phyloP scores from a whole-genome alignment of 495 filamentous ascomycete genomes.

The Articulospora tetracladia region DNA sequence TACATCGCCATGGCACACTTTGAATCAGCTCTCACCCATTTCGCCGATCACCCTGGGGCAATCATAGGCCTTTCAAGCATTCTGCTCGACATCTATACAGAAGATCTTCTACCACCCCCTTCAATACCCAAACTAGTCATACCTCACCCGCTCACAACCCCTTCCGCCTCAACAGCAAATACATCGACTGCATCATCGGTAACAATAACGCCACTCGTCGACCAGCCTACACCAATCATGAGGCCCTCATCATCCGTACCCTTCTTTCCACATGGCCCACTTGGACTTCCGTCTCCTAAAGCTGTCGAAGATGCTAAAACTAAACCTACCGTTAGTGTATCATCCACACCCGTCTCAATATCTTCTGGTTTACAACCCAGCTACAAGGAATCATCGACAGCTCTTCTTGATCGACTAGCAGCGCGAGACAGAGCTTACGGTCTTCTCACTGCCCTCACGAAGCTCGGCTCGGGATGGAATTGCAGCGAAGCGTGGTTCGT shows the following conservation, averaged over 20 bases:
- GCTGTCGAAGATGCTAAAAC: not conserved
- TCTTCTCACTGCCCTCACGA: constrained; percentile 75
- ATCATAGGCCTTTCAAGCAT: constrained; percentile 81
- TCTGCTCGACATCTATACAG: constrained; percentile 78
- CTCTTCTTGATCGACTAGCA: constrained; percentile 70
- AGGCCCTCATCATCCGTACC: constrained; percentile 6
- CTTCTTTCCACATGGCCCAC: constrained; percentile 9
- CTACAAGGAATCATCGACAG: constrained; percentile 28
- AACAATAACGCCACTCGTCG: constrained; percentile 2
- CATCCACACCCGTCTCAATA: constrained; percentile 2
- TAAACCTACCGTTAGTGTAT: not conserved
- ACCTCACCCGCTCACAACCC: constrained; percentile 7
- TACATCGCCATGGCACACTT: constrained; percentile 69
- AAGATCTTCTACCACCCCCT: constrained; percentile 49
- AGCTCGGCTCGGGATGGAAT: constrained; percentile 87
- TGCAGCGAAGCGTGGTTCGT: constrained; percentile 91
- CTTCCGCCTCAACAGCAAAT: constrained; percentile 12
- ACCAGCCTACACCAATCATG: not conserved
- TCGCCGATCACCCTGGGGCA: constrained; percentile 71
- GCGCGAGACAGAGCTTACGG: constrained; percentile 83
- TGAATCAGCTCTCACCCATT: constrained; percentile 73
- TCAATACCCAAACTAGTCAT: constrained; percentile 24
- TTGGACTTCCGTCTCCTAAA: constrained; percentile 18
- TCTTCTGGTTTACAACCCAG: not conserved
- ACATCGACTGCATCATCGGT: not conserved